A percentile compares a stretch with the other conserved stretches of the same genome.
phyloP scores from a whole-genome alignment of 2,329 filamentous ascomycete species.

The Immersiporthe knoxdaviesiana region DNA sequence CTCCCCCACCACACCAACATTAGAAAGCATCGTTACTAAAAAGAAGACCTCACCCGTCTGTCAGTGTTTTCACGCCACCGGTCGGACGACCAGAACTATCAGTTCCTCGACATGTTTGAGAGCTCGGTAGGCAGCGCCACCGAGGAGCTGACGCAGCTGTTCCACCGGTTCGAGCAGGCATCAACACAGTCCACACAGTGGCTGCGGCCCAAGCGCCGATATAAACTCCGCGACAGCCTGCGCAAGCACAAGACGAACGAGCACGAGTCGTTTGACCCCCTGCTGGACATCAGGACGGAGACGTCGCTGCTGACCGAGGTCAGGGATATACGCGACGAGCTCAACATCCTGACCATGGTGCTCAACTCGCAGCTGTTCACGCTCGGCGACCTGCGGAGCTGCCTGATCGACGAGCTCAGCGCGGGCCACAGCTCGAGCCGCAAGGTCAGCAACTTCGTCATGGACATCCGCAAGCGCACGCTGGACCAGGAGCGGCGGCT shows the following conservation, averaged over 20 bases:
- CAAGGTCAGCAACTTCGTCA: constrained; percentile 26
- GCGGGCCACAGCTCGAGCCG: constrained; percentile 38
- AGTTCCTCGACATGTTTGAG: constrained; percentile 71
- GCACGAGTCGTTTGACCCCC: constrained; percentile 52
- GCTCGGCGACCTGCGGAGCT: constrained; percentile 49
- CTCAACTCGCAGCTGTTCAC: constrained; percentile 54
- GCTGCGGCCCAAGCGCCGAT: constrained; percentile 42
- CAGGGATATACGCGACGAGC: constrained; percentile 71
- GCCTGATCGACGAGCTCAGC: constrained; percentile 44
- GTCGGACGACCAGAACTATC: constrained; percentile 61
- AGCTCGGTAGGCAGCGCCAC: constrained; percentile 60
- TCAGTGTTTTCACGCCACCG: constrained; percentile 60
- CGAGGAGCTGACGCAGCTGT: constrained; percentile 60
- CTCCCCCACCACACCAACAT: too few relatives aligned
- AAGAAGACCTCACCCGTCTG: too few relatives aligned
- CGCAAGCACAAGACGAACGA: constrained; percentile 39
- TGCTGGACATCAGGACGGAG: constrained; percentile 63
- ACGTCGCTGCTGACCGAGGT: constrained; percentile 65
- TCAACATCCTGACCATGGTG: constrained; percentile 64
- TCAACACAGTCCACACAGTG: constrained; percentile 59
- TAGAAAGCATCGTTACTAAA: neutral
- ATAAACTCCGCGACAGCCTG: constrained; percentile 29
- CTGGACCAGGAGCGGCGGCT: constrained; percentile 61
- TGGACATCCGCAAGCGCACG: constrained; percentile 53
- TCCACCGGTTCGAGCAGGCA: constrained; percentile 61